Percentiles rank a stretch among this genome's conserved stretches.
These are phyloP conservation scores for Terana coerulea DNA, from an alignment of 768 basidiomycete genomes.

Conservation along the genomic window DNA sequence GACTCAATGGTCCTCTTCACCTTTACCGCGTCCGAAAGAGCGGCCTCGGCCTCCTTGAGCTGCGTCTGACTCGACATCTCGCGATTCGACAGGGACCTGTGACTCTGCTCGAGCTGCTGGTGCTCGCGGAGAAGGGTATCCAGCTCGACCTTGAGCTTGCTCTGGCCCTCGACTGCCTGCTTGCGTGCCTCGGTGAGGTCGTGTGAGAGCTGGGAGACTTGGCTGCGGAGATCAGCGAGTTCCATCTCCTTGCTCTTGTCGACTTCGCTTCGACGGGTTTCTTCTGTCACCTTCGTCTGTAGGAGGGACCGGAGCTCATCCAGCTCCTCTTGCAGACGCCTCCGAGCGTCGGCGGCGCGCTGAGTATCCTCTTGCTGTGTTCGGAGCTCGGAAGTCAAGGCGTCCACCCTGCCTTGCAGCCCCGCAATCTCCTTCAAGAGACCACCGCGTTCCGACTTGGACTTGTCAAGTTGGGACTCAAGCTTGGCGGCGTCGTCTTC, in stretches of 20 bases:
- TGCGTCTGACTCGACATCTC: constrained; percentile 51
- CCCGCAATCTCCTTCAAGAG: constrained; percentile 60
- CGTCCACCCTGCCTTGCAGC: constrained; percentile 66
- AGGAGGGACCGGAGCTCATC: constrained; percentile 83
- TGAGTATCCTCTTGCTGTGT: constrained; percentile 55
- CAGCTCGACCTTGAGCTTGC: constrained; percentile 71
- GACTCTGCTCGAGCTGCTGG: constrained; percentile 51
- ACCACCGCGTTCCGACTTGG: constrained; percentile 51
- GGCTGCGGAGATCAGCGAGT: constrained; percentile 63
- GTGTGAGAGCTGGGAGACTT: constrained; percentile 56
- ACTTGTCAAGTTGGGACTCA: constrained; percentile 46
- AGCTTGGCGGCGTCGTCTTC: constrained; percentile 66
- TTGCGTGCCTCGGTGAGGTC: constrained; percentile 67
- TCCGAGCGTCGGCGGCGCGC: constrained; percentile 40
- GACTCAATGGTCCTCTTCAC: constrained; percentile 63
- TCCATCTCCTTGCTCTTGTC: constrained; percentile 88
- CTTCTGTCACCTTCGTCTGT: constrained; percentile 84
- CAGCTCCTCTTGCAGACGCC: constrained; percentile 74
- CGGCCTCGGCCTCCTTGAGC: constrained; percentile 43
- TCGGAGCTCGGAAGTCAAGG: constrained; percentile 56
- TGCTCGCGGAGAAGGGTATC: constrained; percentile 63
- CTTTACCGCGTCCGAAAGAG: constrained; percentile 61
- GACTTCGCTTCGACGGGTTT: constrained; percentile 75
- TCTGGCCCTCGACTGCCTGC: constrained; percentile 59
- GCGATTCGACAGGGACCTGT: constrained; percentile 61